These are phyloP conservation scores for Polygonum maritimum DNA, from an alignment of 148 eudicot genomes.

Conservation along the genomic window DNA sequence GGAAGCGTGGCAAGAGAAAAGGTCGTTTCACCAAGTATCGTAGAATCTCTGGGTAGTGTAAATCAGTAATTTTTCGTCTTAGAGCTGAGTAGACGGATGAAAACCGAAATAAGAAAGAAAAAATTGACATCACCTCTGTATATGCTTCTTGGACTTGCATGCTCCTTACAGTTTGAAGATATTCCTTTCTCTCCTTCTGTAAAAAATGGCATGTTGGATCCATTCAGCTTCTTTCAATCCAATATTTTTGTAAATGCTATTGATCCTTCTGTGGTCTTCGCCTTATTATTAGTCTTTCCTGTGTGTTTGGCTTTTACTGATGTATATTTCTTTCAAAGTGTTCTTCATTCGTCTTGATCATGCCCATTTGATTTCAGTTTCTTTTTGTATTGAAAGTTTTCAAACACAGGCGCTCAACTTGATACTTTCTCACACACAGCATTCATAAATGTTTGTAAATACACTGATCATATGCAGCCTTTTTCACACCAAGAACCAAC, in stretches of 20 bases:
- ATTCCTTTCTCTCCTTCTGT: conserved; percentile 2
- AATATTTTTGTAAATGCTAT: conserved; percentile 1
- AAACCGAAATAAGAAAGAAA: background rate
- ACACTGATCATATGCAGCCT: background rate
- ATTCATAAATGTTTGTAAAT: background rate
- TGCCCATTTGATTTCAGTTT: background rate
- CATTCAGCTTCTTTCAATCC: background rate
- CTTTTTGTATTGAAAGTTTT: too few species aligned
- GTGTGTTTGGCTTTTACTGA: background rate
- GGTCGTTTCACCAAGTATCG: conserved; percentile 7
- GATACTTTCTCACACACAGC: background rate
- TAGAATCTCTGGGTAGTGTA: conserved; percentile 12
- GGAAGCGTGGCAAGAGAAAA: conserved; percentile 15
- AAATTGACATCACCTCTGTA: conserved; percentile 4
- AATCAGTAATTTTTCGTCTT: background rate
- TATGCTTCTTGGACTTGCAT: conserved; percentile 6
- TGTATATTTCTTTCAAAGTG: background rate
- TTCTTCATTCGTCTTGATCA: background rate
- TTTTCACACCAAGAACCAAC: background rate
- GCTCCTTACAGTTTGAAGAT: conserved; percentile 4
- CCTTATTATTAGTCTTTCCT: background rate
- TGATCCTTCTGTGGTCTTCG: background rate
- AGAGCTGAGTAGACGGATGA: background rate
- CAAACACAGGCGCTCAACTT: background rate
- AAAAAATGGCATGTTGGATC: conserved; percentile 9